Conservation (phyloP, 371 early-diverging fungal species). For the Apophysomyces ossiformis region DNA sequence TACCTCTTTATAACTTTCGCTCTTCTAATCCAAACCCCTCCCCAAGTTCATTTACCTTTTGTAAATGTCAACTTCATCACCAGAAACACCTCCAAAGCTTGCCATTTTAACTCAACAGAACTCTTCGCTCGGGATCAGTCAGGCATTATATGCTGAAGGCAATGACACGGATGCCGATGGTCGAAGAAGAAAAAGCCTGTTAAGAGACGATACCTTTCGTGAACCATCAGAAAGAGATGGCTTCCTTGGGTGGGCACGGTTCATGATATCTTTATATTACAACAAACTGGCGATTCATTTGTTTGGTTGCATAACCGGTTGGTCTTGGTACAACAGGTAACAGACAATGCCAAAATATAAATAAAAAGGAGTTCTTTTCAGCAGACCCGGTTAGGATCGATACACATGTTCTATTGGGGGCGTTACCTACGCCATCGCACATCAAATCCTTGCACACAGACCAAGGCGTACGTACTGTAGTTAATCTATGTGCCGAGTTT, state of each 20-base stretch:
- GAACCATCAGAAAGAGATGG: slow-evolving; percentile 35
- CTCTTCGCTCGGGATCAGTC: slow-evolving; percentile 49
- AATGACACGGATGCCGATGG: slow-evolving; percentile 15
- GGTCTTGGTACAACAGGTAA: slow-evolving; percentile 53
- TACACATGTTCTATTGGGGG: slow-evolving; percentile 38
- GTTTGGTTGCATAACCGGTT: slow-evolving; percentile 49
- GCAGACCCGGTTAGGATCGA: slow-evolving; percentile 32
- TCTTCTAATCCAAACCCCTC: not conserved
- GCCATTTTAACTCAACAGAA: slow-evolving; percentile 27
- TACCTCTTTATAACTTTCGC: too few relatives aligned
- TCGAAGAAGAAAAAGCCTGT: slow-evolving; percentile 15
- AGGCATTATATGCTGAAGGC: slow-evolving; percentile 30
- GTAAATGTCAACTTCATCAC: not conserved
- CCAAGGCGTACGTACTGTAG: slow-evolving; percentile 33
- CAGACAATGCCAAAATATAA: not conserved
- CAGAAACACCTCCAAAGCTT: not conserved
- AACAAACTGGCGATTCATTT: slow-evolving; percentile 50
- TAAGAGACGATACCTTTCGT: slow-evolving; percentile 38
- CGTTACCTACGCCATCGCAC: slow-evolving; percentile 50
- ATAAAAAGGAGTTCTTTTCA: slow-evolving; percentile 1
- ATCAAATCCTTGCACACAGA: slow-evolving; percentile 33
- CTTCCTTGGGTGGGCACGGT: slow-evolving; percentile 38
- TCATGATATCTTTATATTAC: slow-evolving; percentile 45
- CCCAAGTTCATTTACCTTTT: not conserved
- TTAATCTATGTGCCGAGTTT: slow-evolving; percentile 53